These are phyloP conservation scores for Ilyonectria robusta DNA, from an alignment of 2,329 filamentous ascomycete species.

Conservation along the genomic window DNA sequence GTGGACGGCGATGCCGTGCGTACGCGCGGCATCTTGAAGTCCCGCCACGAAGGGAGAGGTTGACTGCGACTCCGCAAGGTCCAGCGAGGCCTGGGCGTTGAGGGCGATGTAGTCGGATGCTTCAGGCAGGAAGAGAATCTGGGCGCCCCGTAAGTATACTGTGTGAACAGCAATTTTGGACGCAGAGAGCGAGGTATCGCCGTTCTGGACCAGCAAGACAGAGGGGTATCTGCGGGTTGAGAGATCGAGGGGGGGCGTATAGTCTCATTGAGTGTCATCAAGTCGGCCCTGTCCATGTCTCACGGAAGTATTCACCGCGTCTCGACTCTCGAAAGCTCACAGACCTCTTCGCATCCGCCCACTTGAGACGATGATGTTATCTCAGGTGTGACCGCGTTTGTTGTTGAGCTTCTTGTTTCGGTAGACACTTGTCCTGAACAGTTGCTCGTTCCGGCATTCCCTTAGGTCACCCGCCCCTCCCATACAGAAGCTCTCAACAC, in stretches of 20 bases:
- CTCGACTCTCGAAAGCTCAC: slow-evolving; percentile 16
- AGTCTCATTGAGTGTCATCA: slow-evolving; percentile 26
- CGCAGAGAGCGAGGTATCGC: slow-evolving; percentile 31
- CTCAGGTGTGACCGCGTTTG: background rate
- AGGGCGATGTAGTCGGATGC: slow-evolving; percentile 89
- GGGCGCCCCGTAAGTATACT: slow-evolving; percentile 40
- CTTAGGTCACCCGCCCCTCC: background rate
- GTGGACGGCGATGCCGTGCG: slow-evolving; percentile 79
- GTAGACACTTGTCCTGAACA: slow-evolving; percentile 9
- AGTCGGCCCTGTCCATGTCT: slow-evolving; percentile 39
- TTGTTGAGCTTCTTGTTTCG: background rate
- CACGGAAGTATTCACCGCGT: slow-evolving; percentile 33
- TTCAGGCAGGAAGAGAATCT: slow-evolving; percentile 92
- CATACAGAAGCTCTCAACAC: background rate
- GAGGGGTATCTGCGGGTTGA: slow-evolving; percentile 4
- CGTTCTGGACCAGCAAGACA: slow-evolving; percentile 22
- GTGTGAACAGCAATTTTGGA: slow-evolving; percentile 32
- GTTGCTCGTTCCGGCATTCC: background rate
- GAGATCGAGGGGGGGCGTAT: slow-evolving; percentile 8
- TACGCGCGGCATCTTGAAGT: slow-evolving; percentile 76
- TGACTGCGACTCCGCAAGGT: slow-evolving; percentile 77
- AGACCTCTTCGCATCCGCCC: slow-evolving; percentile 5
- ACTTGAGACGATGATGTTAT: slow-evolving; percentile 1
- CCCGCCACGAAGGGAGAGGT: slow-evolving; percentile 83
- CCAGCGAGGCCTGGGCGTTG: slow-evolving; percentile 76